Evolutionary conservation across 306 rosid species (phyloP), one percentile per base, ranked within the genome.

Genomic region (Dryas octopetala): DNA sequence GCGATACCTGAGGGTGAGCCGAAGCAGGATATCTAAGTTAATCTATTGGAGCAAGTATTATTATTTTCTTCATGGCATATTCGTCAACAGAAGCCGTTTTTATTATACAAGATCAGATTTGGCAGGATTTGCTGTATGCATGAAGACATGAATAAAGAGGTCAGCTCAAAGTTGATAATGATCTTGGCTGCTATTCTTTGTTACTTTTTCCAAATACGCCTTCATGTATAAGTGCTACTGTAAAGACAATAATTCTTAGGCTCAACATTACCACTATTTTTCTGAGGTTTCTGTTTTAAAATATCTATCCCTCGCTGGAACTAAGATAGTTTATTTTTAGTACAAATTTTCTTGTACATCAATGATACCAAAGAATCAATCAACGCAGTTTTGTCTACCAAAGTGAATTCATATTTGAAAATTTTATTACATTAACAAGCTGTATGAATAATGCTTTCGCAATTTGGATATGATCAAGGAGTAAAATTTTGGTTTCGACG

Each of bases 1-100:
- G 82, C 74, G 78, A 89, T 92, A 79, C 48, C 96, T 45, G 98
- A 92, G 85, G 81, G 54, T 60, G 97, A 92, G 74, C 97, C 77
- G 79, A 95, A 90, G 87, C 83, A 81, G 79, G 84, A 89, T 66
- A 69, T 40, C 50, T 88, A 79, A 91, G 62, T 68, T 49, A 74
- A 74, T 55, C 69, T 78, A 61, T 16, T 70, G 74, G 79, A 71
- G 46, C 68, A 52, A 77, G 75, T 76, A 78, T 76, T 77, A 60
- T 11, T 76, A 57, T 83, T 74, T 71, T 57, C 81, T 76, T 46
- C 73, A 45, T 45, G 81, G 55, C 74, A 67, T 60, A 58, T 51
- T 51, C 44, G 16, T 32, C 51, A 55, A 41, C 63, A 12, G 40
- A 75, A 50, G 53, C 66, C 2, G 7, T 16, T 15, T 45, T 2